phyloP scores from a whole-genome alignment of 106 monocot genomes.

The Cymbidium sinense region DNA sequence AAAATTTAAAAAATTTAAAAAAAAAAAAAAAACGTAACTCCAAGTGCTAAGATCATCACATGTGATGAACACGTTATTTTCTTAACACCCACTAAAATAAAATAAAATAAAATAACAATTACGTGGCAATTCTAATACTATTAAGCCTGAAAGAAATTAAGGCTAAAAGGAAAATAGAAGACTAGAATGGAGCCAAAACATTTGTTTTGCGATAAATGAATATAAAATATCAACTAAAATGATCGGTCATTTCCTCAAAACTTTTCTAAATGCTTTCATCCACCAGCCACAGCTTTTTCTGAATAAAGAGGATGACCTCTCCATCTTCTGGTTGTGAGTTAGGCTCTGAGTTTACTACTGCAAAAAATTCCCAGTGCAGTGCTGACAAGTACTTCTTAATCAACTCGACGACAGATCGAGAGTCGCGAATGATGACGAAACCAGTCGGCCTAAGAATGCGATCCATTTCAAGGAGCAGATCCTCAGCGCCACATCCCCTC shows the following conservation, averaged over 20 bases:
- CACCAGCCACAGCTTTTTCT: conserved; percentile 52
- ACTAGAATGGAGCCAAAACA: conserved; percentile 1
- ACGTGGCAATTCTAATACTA: not conserved
- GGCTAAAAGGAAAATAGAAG: not conserved
- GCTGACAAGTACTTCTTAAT: conserved; percentile 52
- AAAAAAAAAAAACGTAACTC: not conserved
- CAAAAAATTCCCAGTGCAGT: conserved; percentile 62
- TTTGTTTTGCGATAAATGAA: not conserved
- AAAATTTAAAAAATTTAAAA: not conserved
- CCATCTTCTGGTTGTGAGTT: conserved; percentile 38
- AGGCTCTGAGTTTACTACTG: conserved; percentile 38
- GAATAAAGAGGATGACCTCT: conserved; percentile 54
- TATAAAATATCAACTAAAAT: not conserved
- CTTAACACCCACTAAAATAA: not conserved
- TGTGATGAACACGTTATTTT: not conserved
- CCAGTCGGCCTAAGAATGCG: conserved; percentile 81
- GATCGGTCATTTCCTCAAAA: not conserved
- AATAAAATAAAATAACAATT: not conserved
- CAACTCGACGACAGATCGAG: conserved; percentile 36
- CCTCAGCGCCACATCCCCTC: conserved; percentile 74
- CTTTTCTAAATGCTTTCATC: conserved; percentile 19
- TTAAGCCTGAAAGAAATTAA: not conserved
- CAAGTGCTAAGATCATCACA: not conserved
- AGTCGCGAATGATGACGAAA: conserved; percentile 70
- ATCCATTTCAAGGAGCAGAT: conserved; percentile 89